Conservation (phyloP, 495 filamentous ascomycete species). For the Cetradonia linearis region DNA sequence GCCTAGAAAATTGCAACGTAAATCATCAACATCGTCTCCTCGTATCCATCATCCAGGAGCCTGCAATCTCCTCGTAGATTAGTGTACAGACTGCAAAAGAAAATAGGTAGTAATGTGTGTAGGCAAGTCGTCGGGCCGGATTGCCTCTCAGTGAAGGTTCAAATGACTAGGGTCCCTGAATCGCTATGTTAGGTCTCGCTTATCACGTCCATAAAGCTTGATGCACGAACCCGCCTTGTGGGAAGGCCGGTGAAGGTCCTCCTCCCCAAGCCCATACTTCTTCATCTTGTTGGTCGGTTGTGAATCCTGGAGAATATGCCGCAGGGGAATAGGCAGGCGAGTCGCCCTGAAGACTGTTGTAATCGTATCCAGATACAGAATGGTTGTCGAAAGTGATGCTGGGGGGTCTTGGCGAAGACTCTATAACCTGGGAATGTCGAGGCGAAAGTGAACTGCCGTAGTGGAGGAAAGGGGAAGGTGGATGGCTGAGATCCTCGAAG, state of each 20-base stretch:
- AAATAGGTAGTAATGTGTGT: background rate
- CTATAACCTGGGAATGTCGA: conserved; percentile 21
- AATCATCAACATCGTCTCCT: conserved; percentile 1
- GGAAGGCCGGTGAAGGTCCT: conserved; percentile 21
- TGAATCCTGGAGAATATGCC: conserved; percentile 24
- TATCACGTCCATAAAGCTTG: conserved; percentile 13
- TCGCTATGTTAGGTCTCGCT: conserved; percentile 6
- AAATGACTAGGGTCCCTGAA: conserved; percentile 7
- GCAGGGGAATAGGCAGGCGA: conserved; percentile 25
- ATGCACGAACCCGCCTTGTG: conserved; percentile 20
- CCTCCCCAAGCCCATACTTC: conserved; percentile 20
- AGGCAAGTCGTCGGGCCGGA: conserved; percentile 6
- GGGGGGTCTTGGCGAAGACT: conserved; percentile 19
- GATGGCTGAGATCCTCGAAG: conserved; percentile 24
- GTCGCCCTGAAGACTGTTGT: conserved; percentile 18
- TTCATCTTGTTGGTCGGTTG: conserved; percentile 21
- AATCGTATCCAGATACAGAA: conserved; percentile 22
- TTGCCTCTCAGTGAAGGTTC: conserved; percentile 14
- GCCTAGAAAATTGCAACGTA: background rate
- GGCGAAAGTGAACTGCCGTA: conserved; percentile 19
- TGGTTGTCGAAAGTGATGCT: conserved; percentile 23
- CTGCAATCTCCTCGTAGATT: background rate
- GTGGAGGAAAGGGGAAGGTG: conserved; percentile 25
- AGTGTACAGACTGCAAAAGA: conserved; percentile 9
- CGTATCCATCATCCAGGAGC: background rate